Evolutionary conservation across 2,329 filamentous ascomycete genomes (phyloP).

Genomic region (Gnomoniopsis smithogilvyi): DNA sequence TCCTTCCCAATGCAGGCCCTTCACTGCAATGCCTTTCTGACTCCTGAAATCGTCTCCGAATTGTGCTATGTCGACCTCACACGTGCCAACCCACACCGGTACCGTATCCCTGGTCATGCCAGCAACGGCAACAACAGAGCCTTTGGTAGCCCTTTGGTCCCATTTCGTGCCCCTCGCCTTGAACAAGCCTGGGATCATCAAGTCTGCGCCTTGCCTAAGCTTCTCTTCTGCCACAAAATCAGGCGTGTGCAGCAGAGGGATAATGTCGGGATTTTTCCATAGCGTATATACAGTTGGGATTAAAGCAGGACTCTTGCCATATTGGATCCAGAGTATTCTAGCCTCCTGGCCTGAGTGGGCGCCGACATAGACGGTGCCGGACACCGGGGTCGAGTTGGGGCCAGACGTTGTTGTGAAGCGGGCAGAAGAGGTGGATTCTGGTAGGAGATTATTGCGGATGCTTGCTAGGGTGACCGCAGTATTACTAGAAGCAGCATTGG

Average conservation of each 20-base stretch:
- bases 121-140: not conserved
- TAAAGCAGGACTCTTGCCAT: not conserved
- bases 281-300: not conserved
- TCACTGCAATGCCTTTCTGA: not conserved
- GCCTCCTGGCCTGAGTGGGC: not conserved
- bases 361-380: not conserved
- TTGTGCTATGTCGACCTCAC: not conserved
- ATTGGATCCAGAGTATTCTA: not conserved
- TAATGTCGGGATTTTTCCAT: not conserved
- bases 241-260: not conserved
- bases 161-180: not conserved
- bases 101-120: not conserved
- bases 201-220: not conserved
- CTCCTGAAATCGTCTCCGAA: not conserved
- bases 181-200: not conserved
- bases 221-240: not conserved
- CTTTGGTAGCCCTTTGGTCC: not conserved
- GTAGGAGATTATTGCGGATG: not conserved
- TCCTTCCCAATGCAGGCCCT: not conserved
- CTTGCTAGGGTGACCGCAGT: not conserved
- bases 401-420: not conserved
- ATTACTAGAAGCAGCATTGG: not conserved
- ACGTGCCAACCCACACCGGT: not conserved
- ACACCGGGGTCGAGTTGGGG: not conserved
- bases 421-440: not conserved